Evolutionary conservation across 2,329 filamentous ascomycete genomes (phyloP).

Genomic region (Alternaria incomplexa): DNA sequence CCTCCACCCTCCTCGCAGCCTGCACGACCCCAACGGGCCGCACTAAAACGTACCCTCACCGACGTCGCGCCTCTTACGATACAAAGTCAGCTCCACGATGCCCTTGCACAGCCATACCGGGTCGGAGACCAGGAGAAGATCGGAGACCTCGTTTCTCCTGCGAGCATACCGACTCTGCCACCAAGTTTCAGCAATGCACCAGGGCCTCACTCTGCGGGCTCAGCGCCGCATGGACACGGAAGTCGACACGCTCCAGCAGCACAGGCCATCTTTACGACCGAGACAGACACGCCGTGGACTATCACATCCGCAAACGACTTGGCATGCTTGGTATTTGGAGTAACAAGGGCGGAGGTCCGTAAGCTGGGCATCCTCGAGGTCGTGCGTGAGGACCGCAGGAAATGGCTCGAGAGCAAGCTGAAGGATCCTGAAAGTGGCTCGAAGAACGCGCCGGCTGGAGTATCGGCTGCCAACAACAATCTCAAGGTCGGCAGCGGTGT

Average conservation of each 20-base stretch:
- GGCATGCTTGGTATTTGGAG: slow-evolving; percentile 97
- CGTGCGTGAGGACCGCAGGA: slow-evolving; percentile 84
- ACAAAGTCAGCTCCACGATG: slow-evolving; percentile 84
- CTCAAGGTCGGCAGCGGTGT: slow-evolving; percentile 79
- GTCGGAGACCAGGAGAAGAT: slow-evolving; percentile 56
- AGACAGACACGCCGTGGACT: slow-evolving; percentile 87
- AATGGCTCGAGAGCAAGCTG: slow-evolving; percentile 89
- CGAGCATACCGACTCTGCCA: slow-evolving; percentile 50
- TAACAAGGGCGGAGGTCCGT: slow-evolving; percentile 92
- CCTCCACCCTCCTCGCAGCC: slow-evolving; percentile 32
- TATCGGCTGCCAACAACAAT: slow-evolving; percentile 48
- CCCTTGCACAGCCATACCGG: slow-evolving; percentile 80
- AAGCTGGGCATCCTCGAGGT: slow-evolving; percentile 96
- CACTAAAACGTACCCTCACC: slow-evolving; percentile 85
- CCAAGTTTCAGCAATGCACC: slow-evolving; percentile 39
- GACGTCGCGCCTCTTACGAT: slow-evolving; percentile 77
- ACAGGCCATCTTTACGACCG: slow-evolving; percentile 98
- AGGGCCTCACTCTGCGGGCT: slow-evolving; percentile 46
- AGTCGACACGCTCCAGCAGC: slow-evolving; percentile 89
- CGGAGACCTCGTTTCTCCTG: slow-evolving; percentile 55
- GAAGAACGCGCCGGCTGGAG: slow-evolving; percentile 45
- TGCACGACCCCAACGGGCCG: slow-evolving; percentile 58
- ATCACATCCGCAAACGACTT: slow-evolving; percentile 96
- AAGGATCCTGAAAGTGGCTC: slow-evolving; percentile 64
- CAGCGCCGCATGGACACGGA: slow-evolving; percentile 77